phyloP scores from a whole-genome alignment of 805 yeast genomes.

The Barnettozyma sucrosica region DNA sequence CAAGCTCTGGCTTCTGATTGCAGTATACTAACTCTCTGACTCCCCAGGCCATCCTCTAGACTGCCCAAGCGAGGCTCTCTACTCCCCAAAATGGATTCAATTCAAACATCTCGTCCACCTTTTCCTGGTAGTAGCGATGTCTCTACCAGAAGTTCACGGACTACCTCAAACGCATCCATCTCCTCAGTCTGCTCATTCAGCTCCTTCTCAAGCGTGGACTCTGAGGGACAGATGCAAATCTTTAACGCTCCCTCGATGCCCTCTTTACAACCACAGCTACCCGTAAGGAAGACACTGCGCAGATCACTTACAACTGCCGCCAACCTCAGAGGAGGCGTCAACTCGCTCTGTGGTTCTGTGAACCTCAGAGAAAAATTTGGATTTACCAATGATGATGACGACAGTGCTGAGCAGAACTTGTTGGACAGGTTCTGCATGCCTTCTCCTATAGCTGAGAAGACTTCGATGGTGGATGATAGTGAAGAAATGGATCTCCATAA shows the following conservation, averaged over 20 bases:
- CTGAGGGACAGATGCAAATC: conserved; percentile 5
- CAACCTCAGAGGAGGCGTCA: conserved; percentile 1
- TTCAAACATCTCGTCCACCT: conserved; percentile 9
- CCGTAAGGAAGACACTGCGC: conserved; percentile 15
- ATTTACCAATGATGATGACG: conserved; percentile 9
- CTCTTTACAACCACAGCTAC: conserved; percentile 2
- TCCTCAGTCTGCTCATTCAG: conserved; percentile 20
- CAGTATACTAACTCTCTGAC: neutral
- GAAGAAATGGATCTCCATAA: conserved; percentile 17
- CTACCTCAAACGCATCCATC: conserved; percentile 22
- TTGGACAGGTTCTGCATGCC: conserved; percentile 24
- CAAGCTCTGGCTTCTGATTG: neutral
- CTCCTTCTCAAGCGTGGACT: conserved; percentile 21
- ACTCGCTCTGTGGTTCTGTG: conserved; percentile 12
- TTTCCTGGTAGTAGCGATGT: conserved; percentile 4
- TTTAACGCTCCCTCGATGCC: conserved; percentile 4
- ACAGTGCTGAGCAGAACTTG: conserved; percentile 6
- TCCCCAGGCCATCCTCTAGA: neutral
- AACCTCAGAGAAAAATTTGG: conserved; percentile 10
- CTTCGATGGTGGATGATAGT: conserved; percentile 6
- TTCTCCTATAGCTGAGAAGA: conserved; percentile 23
- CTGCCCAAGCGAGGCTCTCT: conserved; percentile 4
- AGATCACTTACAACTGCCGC: conserved; percentile 20
- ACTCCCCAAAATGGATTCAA: conserved; percentile 2
- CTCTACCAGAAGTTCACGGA: conserved; percentile 13